Evolutionary conservation across 768 basidiomycete genomes (phyloP).

Genomic region (Naganishia friedmannii): DNA sequence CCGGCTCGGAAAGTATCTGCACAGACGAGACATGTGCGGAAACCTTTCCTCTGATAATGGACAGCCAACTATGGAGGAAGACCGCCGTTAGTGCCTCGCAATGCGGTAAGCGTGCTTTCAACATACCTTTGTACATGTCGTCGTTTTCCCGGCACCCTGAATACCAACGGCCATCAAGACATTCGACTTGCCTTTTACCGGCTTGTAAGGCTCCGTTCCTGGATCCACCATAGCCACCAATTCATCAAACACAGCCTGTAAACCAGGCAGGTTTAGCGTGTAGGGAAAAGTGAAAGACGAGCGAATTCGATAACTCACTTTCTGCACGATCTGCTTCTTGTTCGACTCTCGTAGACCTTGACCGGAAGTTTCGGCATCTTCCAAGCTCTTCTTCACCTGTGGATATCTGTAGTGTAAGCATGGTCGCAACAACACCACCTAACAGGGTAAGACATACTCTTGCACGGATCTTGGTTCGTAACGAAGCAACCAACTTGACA

Average conservation of each 20-base stretch:
- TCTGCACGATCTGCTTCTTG: conserved; percentile 84
- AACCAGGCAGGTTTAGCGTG: background rate
- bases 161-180: conserved; percentile 97
- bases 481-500: conserved; percentile 84
- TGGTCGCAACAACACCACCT: background rate
- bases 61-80: conserved; percentile 66
- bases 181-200: conserved; percentile 88
- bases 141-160: conserved; percentile 98
- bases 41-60: conserved; percentile 92
- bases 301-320: conserved; percentile 59
- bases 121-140: conserved; percentile 84
- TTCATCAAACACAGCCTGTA: conserved; percentile 91
- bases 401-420: background rate
- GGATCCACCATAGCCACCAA: conserved; percentile 93
- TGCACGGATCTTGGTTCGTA: conserved; percentile 83
- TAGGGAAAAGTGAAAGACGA: background rate
- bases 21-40: conserved; percentile 95
- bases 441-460: conserved; percentile 62
- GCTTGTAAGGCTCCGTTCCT: conserved; percentile 90
- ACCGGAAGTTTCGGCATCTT: conserved; percentile 66
- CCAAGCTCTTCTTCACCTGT: conserved; percentile 48
- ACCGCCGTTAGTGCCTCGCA: background rate
- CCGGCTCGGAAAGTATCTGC: conserved; percentile 99
- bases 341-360: conserved; percentile 71
- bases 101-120: background rate